Evolutionary conservation across 2,329 filamentous ascomycete genomes (phyloP).

Genomic region (Claviceps maximensis): DNA sequence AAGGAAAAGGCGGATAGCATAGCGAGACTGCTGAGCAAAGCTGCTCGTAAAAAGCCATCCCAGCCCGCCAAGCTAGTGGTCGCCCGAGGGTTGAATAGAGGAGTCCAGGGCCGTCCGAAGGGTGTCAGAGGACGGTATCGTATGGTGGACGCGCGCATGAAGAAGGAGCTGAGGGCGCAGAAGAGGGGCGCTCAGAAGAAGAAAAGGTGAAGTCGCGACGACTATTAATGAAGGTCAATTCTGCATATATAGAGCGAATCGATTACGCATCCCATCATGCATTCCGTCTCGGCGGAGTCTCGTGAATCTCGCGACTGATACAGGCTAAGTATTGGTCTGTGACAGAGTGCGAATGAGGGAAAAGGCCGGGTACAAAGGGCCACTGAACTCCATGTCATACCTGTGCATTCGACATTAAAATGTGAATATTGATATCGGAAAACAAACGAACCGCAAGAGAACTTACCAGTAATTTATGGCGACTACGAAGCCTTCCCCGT

Average conservation of each 20-base stretch:
- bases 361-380: slow-evolving; percentile 50
- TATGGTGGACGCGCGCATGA: slow-evolving; percentile 89
- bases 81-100: slow-evolving; percentile 70
- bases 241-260: slow-evolving; percentile 3
- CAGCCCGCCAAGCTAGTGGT: slow-evolving; percentile 78
- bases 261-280: background rate
- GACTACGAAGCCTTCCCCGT: slow-evolving; percentile 60
- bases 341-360: slow-evolving; percentile 37
- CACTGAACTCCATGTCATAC: slow-evolving; percentile 70
- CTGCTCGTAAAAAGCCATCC: slow-evolving; percentile 75
- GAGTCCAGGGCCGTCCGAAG: slow-evolving; percentile 72
- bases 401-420: slow-evolving; percentile 22
- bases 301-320: background rate
- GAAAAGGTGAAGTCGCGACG: slow-evolving; percentile 12
- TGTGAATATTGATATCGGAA: background rate
- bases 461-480: slow-evolving; percentile 71
- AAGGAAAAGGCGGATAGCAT: slow-evolving; percentile 89
- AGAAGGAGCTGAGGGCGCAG: slow-evolving; percentile 85
- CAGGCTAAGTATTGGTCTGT: background rate
- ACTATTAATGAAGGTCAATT: background rate
- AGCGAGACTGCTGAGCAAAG: slow-evolving; percentile 65
- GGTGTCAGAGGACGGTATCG: slow-evolving; percentile 95
- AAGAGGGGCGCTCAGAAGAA: slow-evolving; percentile 67
- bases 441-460: slow-evolving; percentile 7
- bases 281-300: background rate